Evolutionary conservation across 2,329 filamentous ascomycete genomes (phyloP).

Genomic region (Alternaria novae-zelandiae): DNA sequence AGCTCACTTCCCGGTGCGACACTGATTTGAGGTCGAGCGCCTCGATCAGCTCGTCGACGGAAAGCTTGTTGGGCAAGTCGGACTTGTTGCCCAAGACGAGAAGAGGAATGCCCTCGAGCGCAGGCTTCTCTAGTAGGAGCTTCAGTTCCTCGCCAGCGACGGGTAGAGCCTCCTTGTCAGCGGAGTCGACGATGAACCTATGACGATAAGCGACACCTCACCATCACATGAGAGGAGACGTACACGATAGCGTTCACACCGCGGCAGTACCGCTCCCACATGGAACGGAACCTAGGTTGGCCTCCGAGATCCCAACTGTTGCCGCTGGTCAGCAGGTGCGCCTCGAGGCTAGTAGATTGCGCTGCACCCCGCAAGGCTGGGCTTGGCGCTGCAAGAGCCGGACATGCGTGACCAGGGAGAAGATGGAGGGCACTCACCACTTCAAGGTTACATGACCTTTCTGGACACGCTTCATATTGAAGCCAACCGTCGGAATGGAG

Average conservation of each 20-base stretch:
- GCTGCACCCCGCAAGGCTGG: conserved; percentile 37
- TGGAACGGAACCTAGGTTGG: conserved; percentile 93
- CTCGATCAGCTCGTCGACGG: conserved; percentile 94
- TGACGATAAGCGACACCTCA: conserved; percentile 32
- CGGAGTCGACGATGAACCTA: conserved; percentile 95
- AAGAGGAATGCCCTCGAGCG: conserved; percentile 86
- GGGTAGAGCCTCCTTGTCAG: conserved; percentile 79
- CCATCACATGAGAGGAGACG: conserved; percentile 35
- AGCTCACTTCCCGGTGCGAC: conserved; percentile 91
- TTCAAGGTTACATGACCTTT: conserved; percentile 98
- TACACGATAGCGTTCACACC: conserved; percentile 96
- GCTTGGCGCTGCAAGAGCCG: conserved; percentile 46
- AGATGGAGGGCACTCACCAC: conserved; percentile 64
- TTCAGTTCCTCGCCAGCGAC: conserved; percentile 93
- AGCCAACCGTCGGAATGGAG: conserved; percentile 97
- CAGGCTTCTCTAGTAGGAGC: conserved; percentile 81
- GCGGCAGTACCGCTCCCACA: conserved; percentile 99
- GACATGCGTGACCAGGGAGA: conserved; percentile 44
- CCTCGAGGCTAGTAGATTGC: conserved; percentile 35
- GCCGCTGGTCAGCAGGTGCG: conserved; percentile 47
- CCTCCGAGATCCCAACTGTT: conserved; percentile 92
- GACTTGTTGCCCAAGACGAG: conserved; percentile 97
- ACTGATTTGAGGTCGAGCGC: conserved; percentile 88
- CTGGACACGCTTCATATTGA: conserved; percentile 98
- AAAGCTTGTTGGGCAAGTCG: conserved; percentile 87